Evolutionary conservation across 2,329 filamentous ascomycete genomes (phyloP), one percentile per base, ranked within the genome.

Genomic region (Trichoderma asperellum): DNA sequence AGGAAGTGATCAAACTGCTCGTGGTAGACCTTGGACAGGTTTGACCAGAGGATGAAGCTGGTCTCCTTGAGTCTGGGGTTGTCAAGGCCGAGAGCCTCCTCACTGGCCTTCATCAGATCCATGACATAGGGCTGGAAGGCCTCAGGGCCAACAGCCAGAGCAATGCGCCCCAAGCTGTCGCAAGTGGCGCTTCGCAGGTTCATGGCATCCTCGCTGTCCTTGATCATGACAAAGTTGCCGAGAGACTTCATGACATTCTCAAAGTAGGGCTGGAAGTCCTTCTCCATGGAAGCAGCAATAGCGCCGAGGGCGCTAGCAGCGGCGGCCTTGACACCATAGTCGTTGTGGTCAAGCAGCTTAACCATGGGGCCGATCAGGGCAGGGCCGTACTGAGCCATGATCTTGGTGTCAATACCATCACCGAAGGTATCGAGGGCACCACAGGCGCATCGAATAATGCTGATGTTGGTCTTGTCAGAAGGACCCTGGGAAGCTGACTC

Each of bases 41-140:
- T 93, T 73, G 93, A 94, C 95, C 96, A 99, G 67, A 99, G 87
- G 72, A 98, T 96, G 83, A 97, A 99, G 79, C 93, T 97, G 71
- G 94, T 97, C 84, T 99, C 96, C 80, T 94, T 92, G 63, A 98
- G 89, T 69, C 94, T 89, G 53, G 94, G 92, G 82, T 97, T 94
- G 75, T 93, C 94, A 2, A 99, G 89, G 74, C 91, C 86, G 2
- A 98, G 86, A 68, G 92, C 94, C 81, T 97, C 94, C 81, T 97
- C 94, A 73, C 93, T 97, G 16, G 95, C 91, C 76, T 91, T 87
- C 92, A 99, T 97, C 70, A 98, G 86, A 53, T 93, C 93, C 77
- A 92, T 86, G 43, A 98, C 94, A 77, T 95, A 98, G 16, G 92
- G 92, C 83, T 97, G 90, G 86, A 98, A 98, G 59, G 91, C 86